A percentile compares a stretch with the other conserved stretches of the same genome.
These are phyloP conservation scores for Podaxis mareebaensis DNA, from an alignment of 768 basidiomycete species.

Conservation along the genomic window DNA sequence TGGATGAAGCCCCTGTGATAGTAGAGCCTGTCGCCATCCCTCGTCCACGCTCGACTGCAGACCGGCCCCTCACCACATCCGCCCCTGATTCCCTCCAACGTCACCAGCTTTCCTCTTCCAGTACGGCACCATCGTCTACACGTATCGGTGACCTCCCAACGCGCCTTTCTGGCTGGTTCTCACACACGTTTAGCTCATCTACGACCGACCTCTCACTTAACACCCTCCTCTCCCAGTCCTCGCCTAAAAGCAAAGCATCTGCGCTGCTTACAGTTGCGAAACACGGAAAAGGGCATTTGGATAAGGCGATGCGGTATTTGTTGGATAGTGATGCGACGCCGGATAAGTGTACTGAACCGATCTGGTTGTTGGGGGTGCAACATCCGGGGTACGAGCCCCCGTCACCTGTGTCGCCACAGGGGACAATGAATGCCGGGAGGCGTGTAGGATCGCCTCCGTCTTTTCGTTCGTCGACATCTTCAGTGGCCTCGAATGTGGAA, in stretches of 20 bases:
- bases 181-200: conserved; percentile 73
- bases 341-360: conserved; percentile 78
- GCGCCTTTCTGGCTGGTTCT: conserved; percentile 79
- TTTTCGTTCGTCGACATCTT: conserved; percentile 43
- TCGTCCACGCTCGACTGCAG: conserved; percentile 44
- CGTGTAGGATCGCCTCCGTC: conserved; percentile 28
- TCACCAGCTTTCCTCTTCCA: conserved; percentile 10
- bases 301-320: conserved; percentile 87
- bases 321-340: conserved; percentile 87
- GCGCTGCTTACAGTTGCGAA: conserved; percentile 69
- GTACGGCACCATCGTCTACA: conserved; percentile 43
- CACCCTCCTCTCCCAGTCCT: conserved; percentile 45
- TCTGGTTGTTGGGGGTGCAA: conserved; percentile 87
- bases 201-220: conserved; percentile 73
- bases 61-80: conserved; percentile 45
- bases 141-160: conserved; percentile 67
- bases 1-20: conserved; percentile 63
- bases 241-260: conserved; percentile 21
- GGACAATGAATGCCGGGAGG: conserved; percentile 2
- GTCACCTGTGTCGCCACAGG: conserved; percentile 19
- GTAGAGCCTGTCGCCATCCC: conserved; percentile 61
- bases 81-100: conserved; percentile 29
- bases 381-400: conserved; percentile 72
- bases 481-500: conserved; percentile 24
- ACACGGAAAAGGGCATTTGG: conserved; percentile 73